Conservation (phyloP, 148 eudicot species). For the Fagopyrum tataricum region DNA sequence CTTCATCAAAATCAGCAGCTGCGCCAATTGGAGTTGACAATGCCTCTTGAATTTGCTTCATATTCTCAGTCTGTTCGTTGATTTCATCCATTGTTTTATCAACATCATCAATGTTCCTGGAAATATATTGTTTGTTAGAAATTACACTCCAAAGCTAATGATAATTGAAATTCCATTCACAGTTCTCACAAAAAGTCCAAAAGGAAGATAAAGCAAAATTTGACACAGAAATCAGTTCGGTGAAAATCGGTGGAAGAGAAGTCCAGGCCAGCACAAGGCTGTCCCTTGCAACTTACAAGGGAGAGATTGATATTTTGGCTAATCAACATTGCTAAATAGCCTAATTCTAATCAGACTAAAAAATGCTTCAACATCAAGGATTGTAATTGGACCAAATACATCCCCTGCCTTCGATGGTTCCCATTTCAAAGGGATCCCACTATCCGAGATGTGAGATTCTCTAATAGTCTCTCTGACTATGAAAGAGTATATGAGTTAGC, state of each 20-base stretch:
- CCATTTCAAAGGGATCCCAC: not conserved
- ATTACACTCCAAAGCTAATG: not conserved
- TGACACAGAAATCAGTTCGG: not conserved
- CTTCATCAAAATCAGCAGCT: slow-evolving; percentile 34
- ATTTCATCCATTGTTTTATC: slow-evolving; percentile 38
- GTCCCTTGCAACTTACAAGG: not conserved
- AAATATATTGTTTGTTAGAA: not conserved
- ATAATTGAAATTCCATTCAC: not conserved
- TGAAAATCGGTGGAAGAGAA: not conserved
- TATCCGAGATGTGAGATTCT: not conserved
- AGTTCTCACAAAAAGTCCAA: not conserved
- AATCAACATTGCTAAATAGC: not conserved
- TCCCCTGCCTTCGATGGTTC: not conserved
- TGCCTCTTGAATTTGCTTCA: slow-evolving; percentile 37
- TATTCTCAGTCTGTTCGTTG: slow-evolving; percentile 30
- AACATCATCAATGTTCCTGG: slow-evolving; percentile 49
- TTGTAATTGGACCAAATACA: not conserved
- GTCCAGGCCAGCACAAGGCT: not conserved
- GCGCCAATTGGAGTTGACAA: slow-evolving; percentile 29
- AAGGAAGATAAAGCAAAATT: not conserved
- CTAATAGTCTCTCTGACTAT: not conserved
- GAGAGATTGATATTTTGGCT: not conserved
- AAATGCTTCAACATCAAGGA: not conserved
- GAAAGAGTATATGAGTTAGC: not conserved
- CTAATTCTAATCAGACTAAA: not conserved